Evolutionary conservation across 2,329 filamentous ascomycete species (phyloP).

Genomic region (Exophiala phaeomuriformis): DNA sequence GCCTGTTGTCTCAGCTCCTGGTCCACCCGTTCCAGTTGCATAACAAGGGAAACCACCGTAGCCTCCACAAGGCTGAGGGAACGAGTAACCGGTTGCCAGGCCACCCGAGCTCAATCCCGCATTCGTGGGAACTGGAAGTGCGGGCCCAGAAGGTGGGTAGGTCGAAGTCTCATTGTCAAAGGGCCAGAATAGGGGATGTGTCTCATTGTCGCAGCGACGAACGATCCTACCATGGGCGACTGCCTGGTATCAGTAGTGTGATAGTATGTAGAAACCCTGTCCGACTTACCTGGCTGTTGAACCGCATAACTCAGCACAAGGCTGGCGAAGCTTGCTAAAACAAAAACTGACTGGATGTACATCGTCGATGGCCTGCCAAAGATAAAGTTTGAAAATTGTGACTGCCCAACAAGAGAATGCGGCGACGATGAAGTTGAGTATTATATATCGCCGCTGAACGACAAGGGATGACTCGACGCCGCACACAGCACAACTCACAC

Average conservation of each 20-base stretch:
- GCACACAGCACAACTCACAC: neutral
- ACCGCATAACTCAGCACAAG: conserved; percentile 13
- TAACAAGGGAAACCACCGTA: conserved; percentile 2
- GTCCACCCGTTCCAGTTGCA: neutral
- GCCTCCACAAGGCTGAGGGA: conserved; percentile 2
- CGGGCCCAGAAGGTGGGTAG: neutral
- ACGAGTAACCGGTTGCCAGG: neutral
- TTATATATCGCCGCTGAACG: conserved; percentile 5
- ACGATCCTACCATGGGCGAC: conserved; percentile 10
- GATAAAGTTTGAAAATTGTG: neutral
- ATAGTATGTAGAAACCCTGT: neutral
- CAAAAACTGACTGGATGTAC: neutral
- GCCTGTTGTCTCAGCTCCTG: neutral
- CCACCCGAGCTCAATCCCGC: neutral
- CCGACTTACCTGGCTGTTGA: conserved; percentile 10
- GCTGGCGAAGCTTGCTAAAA: conserved; percentile 9
- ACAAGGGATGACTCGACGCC: conserved; percentile 1
- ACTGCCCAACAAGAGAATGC: neutral
- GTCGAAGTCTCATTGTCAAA: conserved; percentile 10
- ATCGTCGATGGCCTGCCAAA: conserved; percentile 1
- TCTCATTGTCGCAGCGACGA: conserved; percentile 19
- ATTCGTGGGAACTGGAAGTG: neutral
- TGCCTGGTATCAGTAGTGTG: neutral
- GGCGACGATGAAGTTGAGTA: neutral
- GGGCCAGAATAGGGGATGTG: conserved; percentile 2